Percentiles rank a stretch among this genome's conserved stretches.
Conservation (phyloP, 345 rosid genomes). For the Euclidium syriacum region DNA sequence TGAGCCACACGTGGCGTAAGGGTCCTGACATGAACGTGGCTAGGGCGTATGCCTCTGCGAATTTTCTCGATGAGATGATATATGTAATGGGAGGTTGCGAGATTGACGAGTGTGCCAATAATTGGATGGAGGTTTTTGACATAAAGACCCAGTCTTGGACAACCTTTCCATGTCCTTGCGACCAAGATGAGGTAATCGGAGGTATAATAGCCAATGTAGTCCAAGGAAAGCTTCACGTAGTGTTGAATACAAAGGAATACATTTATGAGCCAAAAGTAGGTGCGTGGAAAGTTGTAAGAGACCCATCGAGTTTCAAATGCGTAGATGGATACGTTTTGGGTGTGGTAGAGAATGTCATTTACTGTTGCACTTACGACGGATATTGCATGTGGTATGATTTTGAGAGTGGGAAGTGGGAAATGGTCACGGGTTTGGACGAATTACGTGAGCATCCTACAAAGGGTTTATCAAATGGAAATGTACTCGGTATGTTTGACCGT, state of each 20-base stretch:
- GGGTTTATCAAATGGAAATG: background rate
- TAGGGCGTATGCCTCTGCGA: conserved; percentile 51
- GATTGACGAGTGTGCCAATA: no score
- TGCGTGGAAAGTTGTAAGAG: no score
- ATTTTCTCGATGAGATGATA: conserved; percentile 38
- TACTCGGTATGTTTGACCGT: no score
- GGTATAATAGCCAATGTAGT: no score
- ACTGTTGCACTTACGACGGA: background rate
- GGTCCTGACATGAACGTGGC: conserved; percentile 44
- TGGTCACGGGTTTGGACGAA: background rate
- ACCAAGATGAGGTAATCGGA: no score
- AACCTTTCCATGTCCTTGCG: no score
- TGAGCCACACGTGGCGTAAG: conserved; percentile 44
- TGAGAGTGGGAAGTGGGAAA: background rate
- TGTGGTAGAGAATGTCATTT: background rate
- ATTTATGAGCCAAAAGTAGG: no score
- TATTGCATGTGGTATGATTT: background rate
- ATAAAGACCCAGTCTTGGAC: no score
- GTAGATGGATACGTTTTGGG: background rate
- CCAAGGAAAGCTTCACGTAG: no score
- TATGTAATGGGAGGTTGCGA: conserved; percentile 36
- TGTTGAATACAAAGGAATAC: no score
- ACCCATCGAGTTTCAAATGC: no score
- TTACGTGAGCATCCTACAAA: background rate
- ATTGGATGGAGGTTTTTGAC: no score